Evolutionary conservation across 192 early-diverging fungal genomes (phyloP).

Genomic region (Backusella psychrophila): DNA sequence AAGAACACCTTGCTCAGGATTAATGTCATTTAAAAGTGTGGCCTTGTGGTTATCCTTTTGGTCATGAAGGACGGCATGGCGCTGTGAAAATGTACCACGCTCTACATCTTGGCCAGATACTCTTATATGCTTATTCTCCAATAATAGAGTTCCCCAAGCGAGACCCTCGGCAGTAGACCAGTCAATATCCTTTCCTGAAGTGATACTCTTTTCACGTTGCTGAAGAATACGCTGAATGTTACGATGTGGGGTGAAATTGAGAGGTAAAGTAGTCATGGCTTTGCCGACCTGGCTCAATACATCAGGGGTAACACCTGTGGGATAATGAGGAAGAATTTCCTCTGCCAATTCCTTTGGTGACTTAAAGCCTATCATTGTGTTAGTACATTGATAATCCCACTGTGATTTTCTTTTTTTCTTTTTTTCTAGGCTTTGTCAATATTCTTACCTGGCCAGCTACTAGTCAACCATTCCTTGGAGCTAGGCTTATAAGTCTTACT

Average conservation of each 20-base stretch:
- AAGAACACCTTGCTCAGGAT: constrained; percentile 82
- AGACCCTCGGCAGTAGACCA: constrained; percentile 94
- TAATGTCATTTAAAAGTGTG: constrained; percentile 82
- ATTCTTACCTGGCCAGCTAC: constrained; percentile 72
- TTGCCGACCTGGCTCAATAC: constrained; percentile 79
- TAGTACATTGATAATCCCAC: not conserved
- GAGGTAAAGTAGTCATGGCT: constrained; percentile 75
- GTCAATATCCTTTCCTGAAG: constrained; percentile 81
- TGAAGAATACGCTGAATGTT: constrained; percentile 84
- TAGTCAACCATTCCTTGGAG: constrained; percentile 91
- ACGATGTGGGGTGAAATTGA: constrained; percentile 80
- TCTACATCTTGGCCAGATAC: constrained; percentile 97
- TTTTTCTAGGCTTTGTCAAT: not conserved
- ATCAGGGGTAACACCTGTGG: constrained; percentile 72
- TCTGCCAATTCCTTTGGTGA: constrained; percentile 68
- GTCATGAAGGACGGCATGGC: constrained; percentile 95
- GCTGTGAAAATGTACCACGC: constrained; percentile 99
- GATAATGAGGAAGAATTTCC: constrained; percentile 64
- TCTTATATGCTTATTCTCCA: constrained; percentile 90
- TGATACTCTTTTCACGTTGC: constrained; percentile 77
- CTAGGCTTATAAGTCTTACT: constrained; percentile 87
- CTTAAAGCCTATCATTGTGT: constrained; percentile 53
- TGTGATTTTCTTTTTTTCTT: not conserved
- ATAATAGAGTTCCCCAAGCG: constrained; percentile 86
- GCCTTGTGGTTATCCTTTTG: constrained; percentile 82